Evolutionary conservation across 306 rosid genomes (phyloP), one percentile per base, ranked within the genome.

Genomic region (Vigna reflexopilosa): DNA sequence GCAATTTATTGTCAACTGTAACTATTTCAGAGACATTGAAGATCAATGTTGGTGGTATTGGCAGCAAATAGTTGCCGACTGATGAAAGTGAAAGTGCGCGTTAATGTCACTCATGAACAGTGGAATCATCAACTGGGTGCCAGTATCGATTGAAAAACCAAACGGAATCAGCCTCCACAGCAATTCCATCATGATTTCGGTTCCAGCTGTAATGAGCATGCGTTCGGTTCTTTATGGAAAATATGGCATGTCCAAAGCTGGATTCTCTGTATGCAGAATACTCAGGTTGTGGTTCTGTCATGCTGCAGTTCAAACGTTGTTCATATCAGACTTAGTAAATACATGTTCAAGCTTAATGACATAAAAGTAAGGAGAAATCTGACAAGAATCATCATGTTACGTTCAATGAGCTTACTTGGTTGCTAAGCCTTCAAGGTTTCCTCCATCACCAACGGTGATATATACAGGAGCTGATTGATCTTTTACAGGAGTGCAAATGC

Each of bases 381-480:
- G 56, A 13, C 19, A 69, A 47, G 7, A 62, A 44, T 40, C 6
- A 16, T 63, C 48, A 32, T 17, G 63, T 65, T 9, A 4, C 6
- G 38, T 70, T 38, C 11, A 20, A 12, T 11, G 77, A 81, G 58
- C 91, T 83, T 88, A 94, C 97, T 87, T 91, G 85, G 75, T 87
- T 57, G 93, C 94, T 69, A 92, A 88, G 87, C 95, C 98, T 89
- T 94, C 97, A 65, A 83, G 48, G 79, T 94, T 94, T 32, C 98
- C 97, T 77, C 98, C 97, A 75, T 94, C 98, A 12, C 98, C 98
- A 38, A 92, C 87, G 67, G 91, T 94, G 72, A 94, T 86, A 83
- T 94, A 94, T 8, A 94, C 97, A 38, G 95, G 98, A 54, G 98
- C 98, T 32, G 88, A 86, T 49, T 80, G 88, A 77, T 94, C 92